phyloP scores from a whole-genome alignment of 306 rosid species.

The Amphicarpaea edgeworthii region DNA sequence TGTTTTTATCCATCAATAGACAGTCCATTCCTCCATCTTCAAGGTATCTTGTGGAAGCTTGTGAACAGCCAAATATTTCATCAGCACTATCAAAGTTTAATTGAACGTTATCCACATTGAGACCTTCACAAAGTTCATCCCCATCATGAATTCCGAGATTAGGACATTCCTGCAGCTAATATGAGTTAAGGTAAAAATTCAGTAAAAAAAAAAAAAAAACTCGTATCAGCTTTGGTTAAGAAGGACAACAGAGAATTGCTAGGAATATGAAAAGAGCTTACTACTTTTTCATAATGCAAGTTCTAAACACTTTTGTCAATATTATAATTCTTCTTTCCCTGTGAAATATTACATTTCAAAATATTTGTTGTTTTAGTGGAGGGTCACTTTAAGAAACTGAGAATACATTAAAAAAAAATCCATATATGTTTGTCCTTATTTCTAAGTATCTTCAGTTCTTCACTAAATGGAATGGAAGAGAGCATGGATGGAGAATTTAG shows the following conservation, averaged over 20 bases:
- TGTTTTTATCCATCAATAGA: slow-evolving; percentile 65
- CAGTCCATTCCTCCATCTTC: slow-evolving; percentile 69
- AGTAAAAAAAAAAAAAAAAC: neutral
- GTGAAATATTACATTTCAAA: slow-evolving; percentile 23
- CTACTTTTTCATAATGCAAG: slow-evolving; percentile 23
- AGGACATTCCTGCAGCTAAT: slow-evolving; percentile 56
- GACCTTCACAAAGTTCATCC: slow-evolving; percentile 58
- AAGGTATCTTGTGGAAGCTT: slow-evolving; percentile 55
- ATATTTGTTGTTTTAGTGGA: slow-evolving; percentile 11
- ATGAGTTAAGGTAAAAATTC: neutral
- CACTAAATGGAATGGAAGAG: slow-evolving; percentile 3
- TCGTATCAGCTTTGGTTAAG: slow-evolving; percentile 30
- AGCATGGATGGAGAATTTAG: neutral
- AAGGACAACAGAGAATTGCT: slow-evolving; percentile 1
- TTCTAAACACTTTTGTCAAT: slow-evolving; percentile 27
- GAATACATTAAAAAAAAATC: neutral
- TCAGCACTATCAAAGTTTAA: slow-evolving; percentile 56
- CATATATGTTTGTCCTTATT: neutral
- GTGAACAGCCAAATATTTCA: slow-evolving; percentile 61
- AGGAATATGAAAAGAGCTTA: slow-evolving; percentile 34
- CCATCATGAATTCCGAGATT: slow-evolving; percentile 54
- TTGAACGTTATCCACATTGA: slow-evolving; percentile 58
- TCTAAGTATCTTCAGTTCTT: neutral
- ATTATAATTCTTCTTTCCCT: slow-evolving; percentile 27
- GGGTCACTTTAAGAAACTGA: neutral